These are phyloP conservation scores for Cytospora piceicola DNA, from an alignment of 2,329 filamentous ascomycete genomes.

Conservation along the genomic window DNA sequence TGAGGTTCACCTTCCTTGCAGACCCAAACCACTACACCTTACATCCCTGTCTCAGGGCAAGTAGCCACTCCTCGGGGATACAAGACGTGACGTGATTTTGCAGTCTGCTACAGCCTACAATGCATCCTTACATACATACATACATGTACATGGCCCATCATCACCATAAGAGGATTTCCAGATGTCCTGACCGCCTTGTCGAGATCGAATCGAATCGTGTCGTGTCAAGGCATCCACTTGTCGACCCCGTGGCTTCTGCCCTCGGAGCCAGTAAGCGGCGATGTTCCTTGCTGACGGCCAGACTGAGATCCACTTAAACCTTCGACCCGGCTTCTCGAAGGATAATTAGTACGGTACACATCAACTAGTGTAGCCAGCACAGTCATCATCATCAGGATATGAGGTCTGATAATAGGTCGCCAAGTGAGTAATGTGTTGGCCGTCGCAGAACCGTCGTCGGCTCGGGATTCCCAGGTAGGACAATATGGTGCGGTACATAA, in stretches of 20 bases:
- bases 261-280: constrained; percentile 16
- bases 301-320: constrained; percentile 15
- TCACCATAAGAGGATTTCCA: constrained; percentile 10
- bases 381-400: background rate
- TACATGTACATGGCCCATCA: constrained; percentile 9
- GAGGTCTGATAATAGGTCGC: too few relatives aligned
- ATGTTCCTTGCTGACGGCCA: constrained; percentile 12
- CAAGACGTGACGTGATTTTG: background rate
- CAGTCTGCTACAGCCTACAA: background rate
- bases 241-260: constrained; percentile 7
- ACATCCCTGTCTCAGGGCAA: background rate
- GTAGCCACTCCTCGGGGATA: background rate
- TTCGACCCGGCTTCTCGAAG: constrained; percentile 25
- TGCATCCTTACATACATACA: background rate
- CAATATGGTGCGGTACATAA: background rate
- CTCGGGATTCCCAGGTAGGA: background rate
- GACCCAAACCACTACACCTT: too few relatives aligned
- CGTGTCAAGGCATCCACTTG: constrained; percentile 14
- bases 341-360: background rate
- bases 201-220: constrained; percentile 17
- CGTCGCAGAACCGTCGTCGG: background rate
- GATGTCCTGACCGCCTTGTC: constrained; percentile 18
- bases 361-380: constrained; percentile 3
- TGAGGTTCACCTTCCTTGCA: too few relatives aligned
- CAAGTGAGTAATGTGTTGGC: background rate